A percentile compares a stretch with the other conserved stretches of the same genome.
phyloP scores from a whole-genome alignment of 108 stramenopile genomes.

The Nitzschia sp. region DNA sequence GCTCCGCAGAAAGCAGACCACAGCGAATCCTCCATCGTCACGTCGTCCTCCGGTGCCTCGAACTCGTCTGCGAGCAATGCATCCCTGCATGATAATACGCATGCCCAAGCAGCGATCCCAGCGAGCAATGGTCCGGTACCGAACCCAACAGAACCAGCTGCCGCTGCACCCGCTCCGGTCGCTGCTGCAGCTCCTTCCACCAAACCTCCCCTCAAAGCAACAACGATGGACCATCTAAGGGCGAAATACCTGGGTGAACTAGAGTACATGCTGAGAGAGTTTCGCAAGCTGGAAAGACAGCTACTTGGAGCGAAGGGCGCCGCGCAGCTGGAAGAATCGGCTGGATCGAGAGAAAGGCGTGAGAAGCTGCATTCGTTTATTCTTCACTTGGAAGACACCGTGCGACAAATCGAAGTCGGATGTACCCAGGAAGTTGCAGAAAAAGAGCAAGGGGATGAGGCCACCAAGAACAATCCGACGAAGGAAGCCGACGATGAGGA shows the following conservation, averaged over 20 bases:
- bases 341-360: constrained; percentile 71
- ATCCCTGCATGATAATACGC: neutral
- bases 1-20: neutral
- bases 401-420: constrained; percentile 71
- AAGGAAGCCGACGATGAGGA: constrained; percentile 73
- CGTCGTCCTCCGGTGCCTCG: neutral
- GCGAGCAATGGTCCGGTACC: constrained; percentile 7
- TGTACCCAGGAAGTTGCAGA: constrained; percentile 41
- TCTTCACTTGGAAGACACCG: constrained; percentile 77
- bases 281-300: constrained; percentile 80
- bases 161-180: neutral
- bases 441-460: constrained; percentile 7
- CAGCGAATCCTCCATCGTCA: constrained; percentile 7
- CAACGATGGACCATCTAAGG: constrained; percentile 55
- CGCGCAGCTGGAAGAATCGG: constrained; percentile 52
- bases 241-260: constrained; percentile 71
- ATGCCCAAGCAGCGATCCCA: neutral
- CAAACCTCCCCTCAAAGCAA: constrained; percentile 47
- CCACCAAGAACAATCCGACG: constrained; percentile 31
- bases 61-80: constrained; percentile 3
- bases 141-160: neutral
- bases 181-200: neutral
- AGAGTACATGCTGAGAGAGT: constrained; percentile 83
- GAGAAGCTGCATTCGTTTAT: constrained; percentile 89
- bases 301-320: constrained; percentile 65